Conservation (phyloP, 2,329 filamentous ascomycete species). For the Thelonectria rubi region DNA sequence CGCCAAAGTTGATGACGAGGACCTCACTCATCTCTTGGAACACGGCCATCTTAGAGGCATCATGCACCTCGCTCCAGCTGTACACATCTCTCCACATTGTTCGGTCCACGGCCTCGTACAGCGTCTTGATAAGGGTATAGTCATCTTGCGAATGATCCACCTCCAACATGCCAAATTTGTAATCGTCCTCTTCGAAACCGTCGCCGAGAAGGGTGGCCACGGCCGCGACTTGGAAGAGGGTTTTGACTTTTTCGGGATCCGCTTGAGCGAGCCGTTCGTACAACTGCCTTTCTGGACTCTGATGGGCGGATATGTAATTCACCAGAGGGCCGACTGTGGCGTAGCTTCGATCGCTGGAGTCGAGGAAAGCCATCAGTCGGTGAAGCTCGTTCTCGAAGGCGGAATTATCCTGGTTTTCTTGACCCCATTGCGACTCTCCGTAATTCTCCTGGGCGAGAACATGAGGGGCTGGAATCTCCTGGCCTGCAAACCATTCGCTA, state of each 20-base stretch:
- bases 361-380: slow-evolving; percentile 70
- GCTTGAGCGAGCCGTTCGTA: slow-evolving; percentile 53
- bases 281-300: slow-evolving; percentile 53
- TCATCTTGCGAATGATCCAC: slow-evolving; percentile 50
- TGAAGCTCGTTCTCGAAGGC: slow-evolving; percentile 65
- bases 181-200: slow-evolving; percentile 46
- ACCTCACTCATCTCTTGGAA: slow-evolving; percentile 60
- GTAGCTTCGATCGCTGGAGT: slow-evolving; percentile 67
- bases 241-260: slow-evolving; percentile 39
- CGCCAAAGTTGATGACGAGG: slow-evolving; percentile 57
- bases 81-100: slow-evolving; percentile 58
- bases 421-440: slow-evolving; percentile 45
- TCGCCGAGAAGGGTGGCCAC: slow-evolving; percentile 44
- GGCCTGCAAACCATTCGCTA: slow-evolving; percentile 69
- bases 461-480: slow-evolving; percentile 56
- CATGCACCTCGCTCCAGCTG: slow-evolving; percentile 46
- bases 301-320: slow-evolving; percentile 45
- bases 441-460: slow-evolving; percentile 46
- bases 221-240: slow-evolving; percentile 47
- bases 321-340: slow-evolving; percentile 62
- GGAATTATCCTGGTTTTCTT: slow-evolving; percentile 40
- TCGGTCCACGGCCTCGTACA: slow-evolving; percentile 60
- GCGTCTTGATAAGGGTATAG: slow-evolving; percentile 51
- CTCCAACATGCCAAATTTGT: slow-evolving; percentile 54
- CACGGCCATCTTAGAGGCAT: slow-evolving; percentile 53